Percentiles rank a stretch among this genome's conserved stretches.
phyloP scores from a whole-genome alignment of 306 rosid species.

The Casuarina equisetifolia region DNA sequence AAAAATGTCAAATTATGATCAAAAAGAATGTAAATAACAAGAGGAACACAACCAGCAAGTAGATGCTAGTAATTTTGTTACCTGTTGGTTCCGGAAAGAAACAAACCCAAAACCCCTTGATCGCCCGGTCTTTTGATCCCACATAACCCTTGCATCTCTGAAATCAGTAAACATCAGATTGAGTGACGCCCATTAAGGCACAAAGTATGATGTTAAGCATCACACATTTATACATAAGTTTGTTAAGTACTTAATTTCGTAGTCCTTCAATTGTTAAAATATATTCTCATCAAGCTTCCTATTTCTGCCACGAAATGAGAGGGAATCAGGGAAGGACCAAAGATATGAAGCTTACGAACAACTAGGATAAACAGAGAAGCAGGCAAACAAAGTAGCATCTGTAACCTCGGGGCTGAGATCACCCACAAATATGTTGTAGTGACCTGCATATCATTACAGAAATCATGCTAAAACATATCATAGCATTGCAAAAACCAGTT shows the following conservation, averaged over 20 bases:
- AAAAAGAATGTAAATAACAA: not conserved
- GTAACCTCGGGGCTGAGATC: constrained; percentile 99
- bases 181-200: not conserved
- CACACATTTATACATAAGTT: not conserved
- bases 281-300: not conserved
- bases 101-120: constrained; percentile 99
- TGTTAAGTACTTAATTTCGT: not conserved
- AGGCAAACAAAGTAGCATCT: constrained; percentile 92
- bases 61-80: constrained; percentile 21
- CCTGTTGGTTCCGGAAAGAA: constrained; percentile 94
- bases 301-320: not conserved
- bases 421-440: constrained; percentile 93
- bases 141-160: constrained; percentile 99
- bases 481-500: not conserved
- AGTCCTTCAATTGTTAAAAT: not conserved
- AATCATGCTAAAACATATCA: constrained; percentile 10
- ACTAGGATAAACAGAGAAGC: constrained; percentile 90
- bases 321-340: constrained; percentile 2
- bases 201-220: not conserved
- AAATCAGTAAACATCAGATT: constrained; percentile 29
- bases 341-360: constrained; percentile 85
- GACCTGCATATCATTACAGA: constrained; percentile 61
- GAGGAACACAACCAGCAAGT: not conserved
- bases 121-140: constrained; percentile 99
- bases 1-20: constrained; percentile 22